A percentile compares a stretch with the other conserved stretches of the same genome.
phyloP scores from a whole-genome alignment of 768 basidiomycete species.

The Phylloporus sp. region DNA sequence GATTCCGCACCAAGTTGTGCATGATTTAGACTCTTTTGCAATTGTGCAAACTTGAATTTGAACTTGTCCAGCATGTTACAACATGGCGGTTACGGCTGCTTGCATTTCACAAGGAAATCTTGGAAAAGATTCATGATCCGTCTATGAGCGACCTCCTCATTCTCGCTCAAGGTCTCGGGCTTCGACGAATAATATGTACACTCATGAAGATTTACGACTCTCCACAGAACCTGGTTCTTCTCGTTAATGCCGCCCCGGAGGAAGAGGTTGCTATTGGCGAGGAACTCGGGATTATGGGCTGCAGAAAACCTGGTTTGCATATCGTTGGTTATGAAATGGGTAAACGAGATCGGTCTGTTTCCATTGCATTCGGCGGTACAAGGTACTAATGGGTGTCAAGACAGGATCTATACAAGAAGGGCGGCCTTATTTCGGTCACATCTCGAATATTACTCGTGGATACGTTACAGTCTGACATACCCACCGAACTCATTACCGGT shows the following conservation, averaged over 20 bases:
- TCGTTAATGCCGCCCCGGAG: constrained; percentile 80
- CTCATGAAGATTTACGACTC: constrained; percentile 92
- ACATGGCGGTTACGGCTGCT: constrained; percentile 38
- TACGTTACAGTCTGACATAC: constrained; percentile 84
- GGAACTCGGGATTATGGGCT: constrained; percentile 90
- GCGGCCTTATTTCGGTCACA: constrained; percentile 88
- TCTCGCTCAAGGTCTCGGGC: constrained; percentile 86
- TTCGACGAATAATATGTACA: constrained; percentile 78
- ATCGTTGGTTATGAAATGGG: constrained; percentile 80
- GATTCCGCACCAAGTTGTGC: too few relatives aligned
- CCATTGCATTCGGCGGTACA: background rate
- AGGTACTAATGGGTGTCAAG: constrained; percentile 36
- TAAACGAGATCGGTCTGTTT: constrained; percentile 68
- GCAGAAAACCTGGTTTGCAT: constrained; percentile 78
- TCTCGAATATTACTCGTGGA: constrained; percentile 94
- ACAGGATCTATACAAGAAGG: constrained; percentile 80
- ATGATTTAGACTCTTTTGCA: too few relatives aligned
- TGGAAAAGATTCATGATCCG: constrained; percentile 71
- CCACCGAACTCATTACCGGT: constrained; percentile 82
- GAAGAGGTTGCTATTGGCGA: constrained; percentile 92
- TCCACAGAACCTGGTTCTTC: constrained; percentile 74
- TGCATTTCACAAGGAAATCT: constrained; percentile 63
- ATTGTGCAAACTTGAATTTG: background rate
- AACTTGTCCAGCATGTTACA: background rate
- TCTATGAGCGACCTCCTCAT: constrained; percentile 69